Evolutionary conservation across 2,329 filamentous ascomycete genomes (phyloP), one percentile per base, ranked within the genome.

Genomic region (Stachybotrys chlorohalonatus): DNA sequence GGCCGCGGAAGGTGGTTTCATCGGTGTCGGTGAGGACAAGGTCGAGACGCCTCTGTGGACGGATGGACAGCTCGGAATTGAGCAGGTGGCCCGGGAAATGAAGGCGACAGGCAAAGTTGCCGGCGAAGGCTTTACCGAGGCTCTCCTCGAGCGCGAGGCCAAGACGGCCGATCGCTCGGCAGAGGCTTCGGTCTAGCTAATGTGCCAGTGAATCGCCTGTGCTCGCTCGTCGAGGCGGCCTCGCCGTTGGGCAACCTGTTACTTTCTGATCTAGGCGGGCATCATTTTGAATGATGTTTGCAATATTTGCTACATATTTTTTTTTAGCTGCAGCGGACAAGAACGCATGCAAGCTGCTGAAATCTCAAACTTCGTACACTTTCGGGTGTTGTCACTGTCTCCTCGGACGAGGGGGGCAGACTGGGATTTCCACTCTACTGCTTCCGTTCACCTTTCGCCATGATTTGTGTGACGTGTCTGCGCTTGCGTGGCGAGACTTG

Each of bases 1-100:
- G 94, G 88, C 89, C 32, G 83, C 85, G 13, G 82, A 94, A 67
- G 94, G 94, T 50, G 94, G 94, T 7, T 96, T 97, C 73, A 89
- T 97, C 56, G 94, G 93, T 53, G 94, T 99, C 8, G 94, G 94
- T 24, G 86, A 90, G 60, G 79, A 78, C 51, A 79, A 79, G 54
- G 74, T 74, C 2, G 79, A 82, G 47, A 73, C 82, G 67, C 86
- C 92, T n/a, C 85, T 99, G 47, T 99, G 94, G 94, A 94, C 89
- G 2, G 85, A 96, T 64, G 78, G 81, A 64, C 94, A 99, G 78
- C 83, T 99, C 54, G 89, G 87, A 47, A 80, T 96, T 51, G 81
- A 84, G 56, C 78, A 89, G 64, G 76, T 82, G 13, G 76, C 83
- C 52, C 75, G 81, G 66, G 82, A 86, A 67, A 80, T 90, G 64